Evolutionary conservation across 1,139 yeast genomes (phyloP).

Genomic region (Zygoascus meyerae): DNA sequence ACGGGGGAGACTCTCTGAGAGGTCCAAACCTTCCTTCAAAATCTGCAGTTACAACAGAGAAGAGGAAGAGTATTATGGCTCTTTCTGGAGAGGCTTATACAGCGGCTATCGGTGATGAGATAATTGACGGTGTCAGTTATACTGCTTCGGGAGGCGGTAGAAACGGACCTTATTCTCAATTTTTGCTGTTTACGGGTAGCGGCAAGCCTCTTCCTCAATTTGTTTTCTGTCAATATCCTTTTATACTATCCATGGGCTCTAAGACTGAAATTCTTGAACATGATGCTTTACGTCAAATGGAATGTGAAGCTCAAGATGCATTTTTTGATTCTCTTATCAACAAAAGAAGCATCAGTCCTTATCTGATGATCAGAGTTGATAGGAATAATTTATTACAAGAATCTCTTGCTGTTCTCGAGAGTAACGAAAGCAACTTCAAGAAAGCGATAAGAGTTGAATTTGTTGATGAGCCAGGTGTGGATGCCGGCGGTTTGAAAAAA

Average conservation of each 20-base stretch:
- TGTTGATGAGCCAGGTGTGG: slow-evolving; percentile 83
- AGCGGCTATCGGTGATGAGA: slow-evolving; percentile 8
- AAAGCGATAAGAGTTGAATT: slow-evolving; percentile 76
- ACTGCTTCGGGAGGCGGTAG: slow-evolving; percentile 1
- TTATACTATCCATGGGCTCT: slow-evolving; percentile 70
- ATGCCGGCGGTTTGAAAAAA: slow-evolving; percentile 88
- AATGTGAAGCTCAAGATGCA: slow-evolving; percentile 83
- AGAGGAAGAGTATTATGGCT: not conserved
- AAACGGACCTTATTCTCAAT: slow-evolving; percentile 1
- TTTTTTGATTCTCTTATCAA: slow-evolving; percentile 68
- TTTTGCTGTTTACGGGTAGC: slow-evolving; percentile 12
- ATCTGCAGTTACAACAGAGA: not conserved
- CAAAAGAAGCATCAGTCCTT: slow-evolving; percentile 56
- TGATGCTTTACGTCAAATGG: slow-evolving; percentile 81
- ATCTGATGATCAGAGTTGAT: slow-evolving; percentile 61
- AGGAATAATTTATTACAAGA: slow-evolving; percentile 66
- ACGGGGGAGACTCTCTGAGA: not conserved
- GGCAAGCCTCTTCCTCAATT: slow-evolving; percentile 10
- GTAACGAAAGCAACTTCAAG: slow-evolving; percentile 56
- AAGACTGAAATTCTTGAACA: slow-evolving; percentile 76
- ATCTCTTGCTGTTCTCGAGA: slow-evolving; percentile 60
- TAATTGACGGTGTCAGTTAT: slow-evolving; percentile 6
- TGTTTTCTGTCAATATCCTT: slow-evolving; percentile 74
- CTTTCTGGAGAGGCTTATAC: slow-evolving; percentile 3
- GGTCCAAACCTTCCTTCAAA: not conserved